Base-by-base conservation (phyloP, 176 grass and related monocot species). In the Raddia guianensis region DNA sequence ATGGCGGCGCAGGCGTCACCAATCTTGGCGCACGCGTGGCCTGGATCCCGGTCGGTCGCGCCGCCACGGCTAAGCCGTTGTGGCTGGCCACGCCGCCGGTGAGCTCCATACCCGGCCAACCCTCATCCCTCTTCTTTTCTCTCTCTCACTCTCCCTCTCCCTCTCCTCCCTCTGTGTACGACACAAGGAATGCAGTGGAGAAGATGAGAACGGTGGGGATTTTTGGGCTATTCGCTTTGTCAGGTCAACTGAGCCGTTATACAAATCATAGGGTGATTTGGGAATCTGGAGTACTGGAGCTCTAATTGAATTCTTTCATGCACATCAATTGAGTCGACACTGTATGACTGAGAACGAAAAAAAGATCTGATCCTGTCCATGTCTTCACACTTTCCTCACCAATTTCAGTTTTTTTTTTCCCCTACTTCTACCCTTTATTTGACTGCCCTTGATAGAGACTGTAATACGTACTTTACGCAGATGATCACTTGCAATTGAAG, bases 401-500 rank as follows among this genome's bases (percentile, higher is more conserved):
- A 62, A 16, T 54, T 81, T 53, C 14, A 2, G 1, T 8, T 52
- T 15, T 68, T 66, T 45, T 15, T 68, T 66, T n/a, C n/a, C 27
- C 34, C 5, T 63, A 48, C 34, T 76, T 66, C 42, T 65, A 12
- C 9, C 7, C 10, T 43, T 51, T 33, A 42, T 66, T 43, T 83
- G 51, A 83, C 52, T 59, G 40, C 43, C 66, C 78, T 9, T 33
- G 64, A 11, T 80, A 80, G 35, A 80, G 69, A 32, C 7, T 60
- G 10, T 40, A 40, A 40, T 40, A 40, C 37, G 2, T 40, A 40
- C 37, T 40, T 40, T 2, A 40, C 4, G 1, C 37, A 40, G 37
- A 40, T 40, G 37, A 3, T 40, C 37, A 40, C n/a, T 18, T 40
- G 9, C 15, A 15, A 0, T 67, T 9, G 0, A 37, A 18, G 37